A percentile compares a stretch with the other conserved stretches of the same genome.
Evolutionary conservation across 495 filamentous ascomycete species (phyloP).

Genomic region (Lasiosphaeria miniovina): DNA sequence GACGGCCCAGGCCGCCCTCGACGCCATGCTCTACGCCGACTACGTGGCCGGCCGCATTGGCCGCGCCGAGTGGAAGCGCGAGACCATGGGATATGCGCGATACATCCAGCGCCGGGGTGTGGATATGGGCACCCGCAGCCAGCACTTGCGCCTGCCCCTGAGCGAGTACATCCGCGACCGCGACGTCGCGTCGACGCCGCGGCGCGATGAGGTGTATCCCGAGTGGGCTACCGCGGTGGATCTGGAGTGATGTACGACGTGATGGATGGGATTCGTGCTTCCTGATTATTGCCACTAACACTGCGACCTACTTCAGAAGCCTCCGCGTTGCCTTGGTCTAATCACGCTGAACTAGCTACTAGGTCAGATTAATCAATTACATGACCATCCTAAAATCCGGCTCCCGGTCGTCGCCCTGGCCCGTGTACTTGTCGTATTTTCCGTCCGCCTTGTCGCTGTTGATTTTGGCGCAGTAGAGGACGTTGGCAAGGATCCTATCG

Average conservation of each 20-base stretch:
- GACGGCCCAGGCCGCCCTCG: slow-evolving; percentile 50
- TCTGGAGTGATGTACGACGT: background rate
- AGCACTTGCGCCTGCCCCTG: slow-evolving; percentile 38
- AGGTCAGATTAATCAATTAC: slow-evolving; percentile 26
- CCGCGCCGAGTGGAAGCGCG: slow-evolving; percentile 40
- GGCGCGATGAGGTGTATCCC: slow-evolving; percentile 30
- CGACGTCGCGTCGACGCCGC: slow-evolving; percentile 30
- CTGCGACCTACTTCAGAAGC: too few relatives aligned
- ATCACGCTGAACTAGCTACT: too few relatives aligned
- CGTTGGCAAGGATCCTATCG: slow-evolving; percentile 55
- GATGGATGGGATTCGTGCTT: too few relatives aligned
- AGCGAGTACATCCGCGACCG: slow-evolving; percentile 36
- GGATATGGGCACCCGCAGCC: slow-evolving; percentile 47
- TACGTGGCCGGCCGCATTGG: slow-evolving; percentile 41
- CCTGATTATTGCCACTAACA: too few relatives aligned
- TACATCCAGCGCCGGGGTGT: slow-evolving; percentile 44
- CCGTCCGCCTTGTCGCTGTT: slow-evolving; percentile 62
- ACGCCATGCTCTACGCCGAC: slow-evolving; percentile 45
- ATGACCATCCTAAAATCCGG: slow-evolving; percentile 60
- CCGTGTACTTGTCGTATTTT: slow-evolving; percentile 57
- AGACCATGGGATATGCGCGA: slow-evolving; percentile 46
- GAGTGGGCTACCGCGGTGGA: slow-evolving; percentile 26
- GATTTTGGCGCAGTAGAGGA: slow-evolving; percentile 62
- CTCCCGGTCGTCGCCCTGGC: slow-evolving; percentile 61
- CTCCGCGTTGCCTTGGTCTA: too few relatives aligned